Conservation (phyloP, 257 asterid species). For the Fraxinus cuspidata region DNA sequence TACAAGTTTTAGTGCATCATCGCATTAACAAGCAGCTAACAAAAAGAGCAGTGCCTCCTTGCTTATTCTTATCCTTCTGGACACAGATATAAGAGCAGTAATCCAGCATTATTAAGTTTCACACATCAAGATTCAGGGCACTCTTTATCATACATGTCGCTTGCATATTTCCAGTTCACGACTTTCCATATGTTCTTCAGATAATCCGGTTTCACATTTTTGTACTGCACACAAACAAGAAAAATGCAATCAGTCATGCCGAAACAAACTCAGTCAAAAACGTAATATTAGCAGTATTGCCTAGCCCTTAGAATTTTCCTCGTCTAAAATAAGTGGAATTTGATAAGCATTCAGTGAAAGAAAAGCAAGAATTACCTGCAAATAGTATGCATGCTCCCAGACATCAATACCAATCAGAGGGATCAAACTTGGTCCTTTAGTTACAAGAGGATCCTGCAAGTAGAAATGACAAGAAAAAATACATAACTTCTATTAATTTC, state of each 20-base stretch:
- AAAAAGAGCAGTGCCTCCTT: background rate
- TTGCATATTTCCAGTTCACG: conserved; percentile 66
- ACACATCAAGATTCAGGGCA: conserved; percentile 20
- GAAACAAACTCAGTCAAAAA: background rate
- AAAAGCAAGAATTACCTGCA: conserved; percentile 49
- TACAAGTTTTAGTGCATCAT: background rate
- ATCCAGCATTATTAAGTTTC: background rate
- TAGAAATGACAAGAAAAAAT: conserved; percentile 3
- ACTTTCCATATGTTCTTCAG: conserved; percentile 67
- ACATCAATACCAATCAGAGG: conserved; percentile 82
- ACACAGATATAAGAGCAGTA: background rate
- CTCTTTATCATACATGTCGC: conserved; percentile 49
- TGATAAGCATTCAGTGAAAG: background rate
- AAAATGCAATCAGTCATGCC: background rate
- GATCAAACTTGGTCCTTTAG: conserved; percentile 65
- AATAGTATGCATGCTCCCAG: conserved; percentile 92
- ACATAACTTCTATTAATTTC: background rate
- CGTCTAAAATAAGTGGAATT: background rate
- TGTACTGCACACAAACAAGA: conserved; percentile 60
- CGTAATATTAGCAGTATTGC: background rate
- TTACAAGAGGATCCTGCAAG: conserved; percentile 73
- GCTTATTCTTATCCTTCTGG: background rate
- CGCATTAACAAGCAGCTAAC: background rate
- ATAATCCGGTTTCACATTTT: conserved; percentile 62
- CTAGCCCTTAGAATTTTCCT: background rate